Evolutionary conservation across 805 yeast species (phyloP).

Genomic region (Scheffersomyces lignosus): DNA sequence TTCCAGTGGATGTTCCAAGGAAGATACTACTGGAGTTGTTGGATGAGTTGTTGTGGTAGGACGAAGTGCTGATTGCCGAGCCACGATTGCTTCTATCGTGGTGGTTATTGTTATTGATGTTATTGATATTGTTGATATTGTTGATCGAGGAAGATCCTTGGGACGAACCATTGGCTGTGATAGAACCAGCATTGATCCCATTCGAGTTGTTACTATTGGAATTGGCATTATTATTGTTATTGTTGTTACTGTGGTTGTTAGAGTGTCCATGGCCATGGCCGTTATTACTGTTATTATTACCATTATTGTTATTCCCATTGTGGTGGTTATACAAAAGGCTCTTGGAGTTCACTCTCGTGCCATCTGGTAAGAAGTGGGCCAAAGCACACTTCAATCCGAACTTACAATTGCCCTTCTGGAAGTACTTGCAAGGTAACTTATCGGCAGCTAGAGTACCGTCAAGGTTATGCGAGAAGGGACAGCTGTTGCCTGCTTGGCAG

Average conservation of each 20-base stretch:
- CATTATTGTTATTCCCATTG: neutral
- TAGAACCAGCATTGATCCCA: too few species aligned
- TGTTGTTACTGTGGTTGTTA: slow-evolving; percentile 1
- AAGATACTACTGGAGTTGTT: neutral
- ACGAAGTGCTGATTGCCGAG: neutral
- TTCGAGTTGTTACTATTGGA: slow-evolving; percentile 1
- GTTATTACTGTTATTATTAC: neutral
- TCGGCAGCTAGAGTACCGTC: slow-evolving; percentile 55
- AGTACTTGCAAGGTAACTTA: slow-evolving; percentile 81
- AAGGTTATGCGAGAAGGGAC: slow-evolving; percentile 85
- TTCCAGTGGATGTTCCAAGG: neutral
- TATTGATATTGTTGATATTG: slow-evolving; percentile 1
- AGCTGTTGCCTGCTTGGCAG: slow-evolving; percentile 90
- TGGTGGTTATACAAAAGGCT: slow-evolving; percentile 7
- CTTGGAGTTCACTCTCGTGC: slow-evolving; percentile 68
- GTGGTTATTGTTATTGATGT: neutral
- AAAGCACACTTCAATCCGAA: slow-evolving; percentile 94
- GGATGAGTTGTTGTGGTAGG: neutral
- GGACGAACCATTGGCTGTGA: slow-evolving; percentile 4
- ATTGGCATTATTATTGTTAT: slow-evolving; percentile 2
- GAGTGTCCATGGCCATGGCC: too few species aligned
- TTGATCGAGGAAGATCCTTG: neutral
- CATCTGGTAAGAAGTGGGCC: slow-evolving; percentile 88
- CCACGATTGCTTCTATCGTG: neutral
- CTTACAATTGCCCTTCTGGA: slow-evolving; percentile 94